Evolutionary conservation across 2,329 filamentous ascomycete species (phyloP).

Genomic region (Diaporthe australafricana): DNA sequence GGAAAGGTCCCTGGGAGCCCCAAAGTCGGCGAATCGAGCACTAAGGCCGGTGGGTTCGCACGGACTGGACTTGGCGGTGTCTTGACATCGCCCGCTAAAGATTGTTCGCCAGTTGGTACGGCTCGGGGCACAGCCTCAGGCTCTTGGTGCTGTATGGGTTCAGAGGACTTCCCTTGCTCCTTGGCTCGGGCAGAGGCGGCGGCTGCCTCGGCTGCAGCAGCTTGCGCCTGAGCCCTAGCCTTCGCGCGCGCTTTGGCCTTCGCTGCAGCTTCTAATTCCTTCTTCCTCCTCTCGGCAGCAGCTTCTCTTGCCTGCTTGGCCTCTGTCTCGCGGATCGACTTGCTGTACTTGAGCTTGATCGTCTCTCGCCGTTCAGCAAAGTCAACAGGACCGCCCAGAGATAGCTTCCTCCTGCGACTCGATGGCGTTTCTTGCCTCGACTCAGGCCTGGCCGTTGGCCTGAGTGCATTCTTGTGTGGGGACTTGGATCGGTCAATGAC

Average conservation of each 20-base stretch:
- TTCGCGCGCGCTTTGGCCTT: constrained; percentile 54
- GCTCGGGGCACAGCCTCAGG: constrained; percentile 11
- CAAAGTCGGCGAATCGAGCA: constrained; percentile 72
- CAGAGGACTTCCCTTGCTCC: constrained; percentile 16
- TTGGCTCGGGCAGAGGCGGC: constrained; percentile 31
- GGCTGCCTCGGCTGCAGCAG: constrained; percentile 41
- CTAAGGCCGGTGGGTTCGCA: constrained; percentile 32
- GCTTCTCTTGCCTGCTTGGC: constrained; percentile 66
- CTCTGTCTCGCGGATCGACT: constrained; percentile 81
- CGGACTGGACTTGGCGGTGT: constrained; percentile 14
- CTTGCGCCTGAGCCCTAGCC: constrained; percentile 46
- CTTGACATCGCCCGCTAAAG: constrained; percentile 31
- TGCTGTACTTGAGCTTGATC: constrained; percentile 87
- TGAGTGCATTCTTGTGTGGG: constrained; percentile 50
- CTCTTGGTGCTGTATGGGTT: neutral
- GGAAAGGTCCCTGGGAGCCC: constrained; percentile 75
- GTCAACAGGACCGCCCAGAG: constrained; percentile 78
- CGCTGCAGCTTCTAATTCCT: constrained; percentile 61
- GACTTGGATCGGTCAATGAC: constrained; percentile 68
- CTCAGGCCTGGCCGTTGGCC: constrained; percentile 43
- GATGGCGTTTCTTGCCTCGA: constrained; percentile 52
- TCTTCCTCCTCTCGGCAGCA: constrained; percentile 65
- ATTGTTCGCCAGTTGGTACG: constrained; percentile 34
- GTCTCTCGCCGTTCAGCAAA: constrained; percentile 85
- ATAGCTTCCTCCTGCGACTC: constrained; percentile 63